Base-by-base conservation (phyloP, 805 yeast species). In the Komagataella kurtzmanii region DNA sequence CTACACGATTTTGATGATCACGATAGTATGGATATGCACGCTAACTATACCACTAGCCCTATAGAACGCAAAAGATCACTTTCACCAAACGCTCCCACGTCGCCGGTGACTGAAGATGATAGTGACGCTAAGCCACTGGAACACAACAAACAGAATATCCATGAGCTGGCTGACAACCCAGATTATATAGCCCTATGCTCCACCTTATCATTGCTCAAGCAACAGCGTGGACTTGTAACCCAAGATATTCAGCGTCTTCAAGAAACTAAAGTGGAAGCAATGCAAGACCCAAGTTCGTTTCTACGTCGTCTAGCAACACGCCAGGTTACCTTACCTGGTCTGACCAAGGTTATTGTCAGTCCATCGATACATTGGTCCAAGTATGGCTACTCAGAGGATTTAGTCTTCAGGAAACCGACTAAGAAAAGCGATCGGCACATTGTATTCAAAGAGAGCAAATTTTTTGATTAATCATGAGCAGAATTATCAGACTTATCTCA, bases 181-280 rank as follows among this genome's bases (percentile, higher is more conserved):
- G 55, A 54, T 19, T 57, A 54, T 24, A 51, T 54, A 5, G 48
- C 59, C n/a, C 50, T 57, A 5, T 52, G 56, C 24, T 54, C 59
- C 10, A 52, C 55, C 3, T 36, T 54, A 19, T 43, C 55, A 6
- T 7, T 56, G 45, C 54, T 57, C 14, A 53, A 54, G 46, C 23
- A 50, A 7, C 59, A 57, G 51, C 19, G 53, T 30, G 48, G 46
- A 17, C 49, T 44, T 45, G 51, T 53, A 12, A 43, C 44, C 17
- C 49, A 43, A 12, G 57, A 57, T 48, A 54, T 57, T 14, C 18
- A 44, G 14, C 49, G 50, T 14, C 50, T 57, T 45, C 45, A 44
- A 23, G 40, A 52, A 12, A 48, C 51, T 23, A 52, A 53, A 49
- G 3, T 7, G 8, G 17, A 44, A 47, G 54, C 54, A 2, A 17